phyloP scores from a whole-genome alignment of 2,329 filamentous ascomycete genomes.

The Epichloe amarillans region DNA sequence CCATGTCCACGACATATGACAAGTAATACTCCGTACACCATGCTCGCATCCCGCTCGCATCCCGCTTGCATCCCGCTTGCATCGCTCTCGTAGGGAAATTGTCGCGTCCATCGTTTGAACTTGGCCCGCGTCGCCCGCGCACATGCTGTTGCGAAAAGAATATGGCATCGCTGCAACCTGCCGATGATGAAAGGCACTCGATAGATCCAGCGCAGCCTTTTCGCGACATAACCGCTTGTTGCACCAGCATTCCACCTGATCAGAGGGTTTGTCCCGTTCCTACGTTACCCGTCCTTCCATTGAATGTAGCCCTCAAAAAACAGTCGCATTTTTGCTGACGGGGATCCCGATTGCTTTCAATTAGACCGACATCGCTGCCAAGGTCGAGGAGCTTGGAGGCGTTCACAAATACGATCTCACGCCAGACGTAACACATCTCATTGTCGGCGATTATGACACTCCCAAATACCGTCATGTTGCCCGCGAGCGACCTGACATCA shows the following conservation, averaged over 20 bases:
- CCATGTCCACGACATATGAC: not conserved
- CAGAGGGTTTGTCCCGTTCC: constrained; percentile 44
- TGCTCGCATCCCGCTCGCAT: not conserved
- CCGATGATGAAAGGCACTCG: constrained; percentile 15
- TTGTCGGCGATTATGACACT: constrained; percentile 80
- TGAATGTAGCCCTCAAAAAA: not conserved
- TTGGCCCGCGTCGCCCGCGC: not conserved
- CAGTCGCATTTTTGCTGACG: not conserved
- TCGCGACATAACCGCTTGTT: constrained; percentile 66
- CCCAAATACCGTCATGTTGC: constrained; percentile 94
- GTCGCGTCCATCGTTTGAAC: not conserved
- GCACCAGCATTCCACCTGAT: constrained; percentile 71
- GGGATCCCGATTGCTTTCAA: not conserved
- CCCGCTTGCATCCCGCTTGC: not conserved
- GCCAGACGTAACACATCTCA: constrained; percentile 87
- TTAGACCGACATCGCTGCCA: constrained; percentile 44
- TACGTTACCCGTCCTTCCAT: not conserved
- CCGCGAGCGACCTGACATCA: constrained; percentile 73
- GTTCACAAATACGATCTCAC: constrained; percentile 82
- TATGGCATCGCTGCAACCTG: constrained; percentile 17
- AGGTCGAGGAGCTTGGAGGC: constrained; percentile 72
- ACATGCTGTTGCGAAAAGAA: constrained; percentile 3
- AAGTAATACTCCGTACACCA: too few species aligned
- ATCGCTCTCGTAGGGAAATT: not conserved
- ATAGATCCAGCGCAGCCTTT: constrained; percentile 52